Evolutionary conservation across 2,329 filamentous ascomycete species (phyloP), one percentile per base, ranked within the genome.

Genomic region (Claviceps sp.): DNA sequence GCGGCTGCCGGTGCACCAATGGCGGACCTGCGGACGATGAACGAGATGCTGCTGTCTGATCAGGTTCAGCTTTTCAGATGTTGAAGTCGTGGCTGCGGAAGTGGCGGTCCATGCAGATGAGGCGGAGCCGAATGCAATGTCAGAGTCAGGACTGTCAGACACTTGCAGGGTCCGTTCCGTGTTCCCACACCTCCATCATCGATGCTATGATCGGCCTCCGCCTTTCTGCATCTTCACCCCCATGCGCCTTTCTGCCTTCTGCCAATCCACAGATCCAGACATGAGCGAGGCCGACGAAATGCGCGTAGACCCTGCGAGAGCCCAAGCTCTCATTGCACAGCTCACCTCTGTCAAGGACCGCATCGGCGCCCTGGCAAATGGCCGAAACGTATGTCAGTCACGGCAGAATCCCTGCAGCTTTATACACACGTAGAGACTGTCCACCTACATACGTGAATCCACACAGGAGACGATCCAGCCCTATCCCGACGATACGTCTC

Each of bases 241-340:
- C 16, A 18, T 43, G 41, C 47, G 37, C 40, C 13, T 16, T 8
- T 22, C 18, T 30, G 2, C 18, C 40, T 37, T 30, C 20, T 43
- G 38, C n/a, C 38, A 41, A 41, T 41, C 5, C 38, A 41, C 38
- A 14, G 41, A 43, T 24, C 11, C 8, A 22, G 56, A 60, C 48
- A 78, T 77, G 75, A 69, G 67, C 57, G 69, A 72, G 45, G 52
- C 58, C 22, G 62, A 65, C 59, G 71, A 76, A 54, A 85, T 85
- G 79, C 79, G 78, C 60, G 70, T 85, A 56, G 74, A 83, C 58
- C 72, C 79, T 0, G 63, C 74, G 50, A 78, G 85, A 65, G 81
- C 83, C 45, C 73, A 77, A 54, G 72, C 73, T 52, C 79, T 88
- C 54, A 65, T 79, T 56, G 73, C 79, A 30, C 83, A 86, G 62